These are phyloP conservation scores for Saccharomycopsis guyanensis DNA, from an alignment of 805 yeast species.

Conservation along the genomic window DNA sequence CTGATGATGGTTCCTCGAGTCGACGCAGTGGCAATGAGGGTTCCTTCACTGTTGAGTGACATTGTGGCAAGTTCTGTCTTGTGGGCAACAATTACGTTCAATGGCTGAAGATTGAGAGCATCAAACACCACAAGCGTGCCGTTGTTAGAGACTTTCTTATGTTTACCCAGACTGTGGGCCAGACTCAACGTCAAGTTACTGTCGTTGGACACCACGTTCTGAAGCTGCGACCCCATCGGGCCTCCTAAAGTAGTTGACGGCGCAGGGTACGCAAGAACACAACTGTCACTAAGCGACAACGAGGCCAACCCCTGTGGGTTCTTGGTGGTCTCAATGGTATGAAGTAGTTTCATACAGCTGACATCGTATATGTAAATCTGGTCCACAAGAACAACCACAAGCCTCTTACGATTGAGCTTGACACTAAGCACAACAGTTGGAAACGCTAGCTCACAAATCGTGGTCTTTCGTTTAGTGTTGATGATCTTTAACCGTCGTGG, in stretches of 20 bases:
- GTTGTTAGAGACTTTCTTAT: slow-evolving; percentile 14
- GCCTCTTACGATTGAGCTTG: slow-evolving; percentile 71
- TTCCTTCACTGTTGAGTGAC: slow-evolving; percentile 66
- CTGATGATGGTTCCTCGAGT: slow-evolving; percentile 85
- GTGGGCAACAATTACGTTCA: slow-evolving; percentile 82
- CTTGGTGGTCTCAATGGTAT: slow-evolving; percentile 53
- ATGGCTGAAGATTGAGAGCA: slow-evolving; percentile 61
- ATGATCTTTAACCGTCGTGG: slow-evolving; percentile 57
- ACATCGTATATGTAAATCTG: slow-evolving; percentile 87
- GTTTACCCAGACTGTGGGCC: slow-evolving; percentile 9
- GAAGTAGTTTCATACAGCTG: slow-evolving; percentile 76
- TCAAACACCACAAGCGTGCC: slow-evolving; percentile 81
- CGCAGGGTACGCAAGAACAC: slow-evolving; percentile 50
- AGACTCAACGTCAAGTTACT: slow-evolving; percentile 5
- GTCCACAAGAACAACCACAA: slow-evolving; percentile 69
- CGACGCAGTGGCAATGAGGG: slow-evolving; percentile 80
- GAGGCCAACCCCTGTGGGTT: slow-evolving; percentile 32
- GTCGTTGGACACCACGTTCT: slow-evolving; percentile 16
- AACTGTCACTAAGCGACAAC: slow-evolving; percentile 36
- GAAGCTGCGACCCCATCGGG: not conserved
- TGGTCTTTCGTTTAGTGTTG: slow-evolving; percentile 61
- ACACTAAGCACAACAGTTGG: slow-evolving; percentile 69
- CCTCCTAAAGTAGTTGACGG: slow-evolving; percentile 23
- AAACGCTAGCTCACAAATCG: slow-evolving; percentile 83
- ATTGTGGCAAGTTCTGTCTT: slow-evolving; percentile 65